Conservation (phyloP, 2,329 filamentous ascomycete genomes). For the Botryotinia globosa region DNA sequence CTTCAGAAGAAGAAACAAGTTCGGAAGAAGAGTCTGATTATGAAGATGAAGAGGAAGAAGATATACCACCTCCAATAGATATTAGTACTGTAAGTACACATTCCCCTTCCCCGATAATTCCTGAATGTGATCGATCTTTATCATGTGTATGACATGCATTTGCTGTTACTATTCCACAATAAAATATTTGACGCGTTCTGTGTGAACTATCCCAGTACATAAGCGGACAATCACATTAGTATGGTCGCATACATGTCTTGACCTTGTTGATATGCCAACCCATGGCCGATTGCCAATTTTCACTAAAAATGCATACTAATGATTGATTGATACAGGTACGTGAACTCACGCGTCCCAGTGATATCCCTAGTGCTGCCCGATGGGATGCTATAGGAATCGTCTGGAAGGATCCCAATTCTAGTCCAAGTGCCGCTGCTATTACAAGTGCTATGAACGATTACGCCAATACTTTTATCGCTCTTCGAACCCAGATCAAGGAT, state of each 20-base stretch:
- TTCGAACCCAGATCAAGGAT: conserved; percentile 37
- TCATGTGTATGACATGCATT: background rate
- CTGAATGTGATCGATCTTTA: background rate
- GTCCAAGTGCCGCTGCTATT: conserved; percentile 32
- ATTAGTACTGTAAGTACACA: conserved; percentile 35
- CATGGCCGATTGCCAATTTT: background rate
- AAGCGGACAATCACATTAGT: background rate
- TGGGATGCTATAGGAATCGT: conserved; percentile 55
- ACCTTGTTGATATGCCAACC: background rate
- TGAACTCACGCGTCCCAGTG: conserved; percentile 40
- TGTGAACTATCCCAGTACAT: background rate
- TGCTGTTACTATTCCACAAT: background rate
- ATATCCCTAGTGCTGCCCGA: conserved; percentile 47
- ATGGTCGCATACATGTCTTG: background rate
- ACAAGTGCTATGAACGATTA: conserved; percentile 37
- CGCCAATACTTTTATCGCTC: conserved; percentile 33
- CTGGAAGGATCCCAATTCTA: conserved; percentile 43
- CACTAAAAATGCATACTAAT: conserved; percentile 12
- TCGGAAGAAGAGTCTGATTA: conserved; percentile 39
- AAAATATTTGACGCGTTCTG: background rate
- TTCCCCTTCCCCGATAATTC: too few species aligned
- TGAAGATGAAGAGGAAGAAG: conserved; percentile 36
- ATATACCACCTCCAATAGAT: conserved; percentile 29
- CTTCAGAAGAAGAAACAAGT: conserved; percentile 36
- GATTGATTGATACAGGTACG: conserved; percentile 32